Conservation (phyloP, 108 stramenopile species). For the Licmophora abbreviata region DNA sequence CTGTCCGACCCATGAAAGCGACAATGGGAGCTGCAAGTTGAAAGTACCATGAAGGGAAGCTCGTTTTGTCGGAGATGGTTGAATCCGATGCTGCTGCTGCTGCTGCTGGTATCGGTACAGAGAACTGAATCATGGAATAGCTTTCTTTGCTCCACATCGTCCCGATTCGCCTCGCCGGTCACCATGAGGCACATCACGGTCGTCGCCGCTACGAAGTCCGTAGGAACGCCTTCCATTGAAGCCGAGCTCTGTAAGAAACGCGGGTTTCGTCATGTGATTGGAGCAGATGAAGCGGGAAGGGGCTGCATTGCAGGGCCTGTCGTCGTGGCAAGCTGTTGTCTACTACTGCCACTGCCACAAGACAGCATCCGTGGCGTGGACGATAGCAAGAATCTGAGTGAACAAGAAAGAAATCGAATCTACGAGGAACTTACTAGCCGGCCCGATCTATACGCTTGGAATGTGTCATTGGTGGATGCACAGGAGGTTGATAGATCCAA, state of each 20-base stretch:
- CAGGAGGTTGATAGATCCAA: conserved; percentile 50
- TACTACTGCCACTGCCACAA: conserved; percentile 17
- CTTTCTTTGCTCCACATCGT: conserved; percentile 3
- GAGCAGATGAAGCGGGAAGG: conserved; percentile 73
- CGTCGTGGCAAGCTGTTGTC: conserved; percentile 57
- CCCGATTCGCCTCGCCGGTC: too few relatives aligned
- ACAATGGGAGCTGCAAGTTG: too few relatives aligned
- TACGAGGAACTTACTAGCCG: conserved; percentile 36
- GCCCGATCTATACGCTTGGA: conserved; percentile 35
- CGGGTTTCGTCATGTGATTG: conserved; percentile 43
- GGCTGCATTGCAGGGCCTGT: conserved; percentile 75
- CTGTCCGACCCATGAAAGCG: too few relatives aligned
- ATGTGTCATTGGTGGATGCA: conserved; percentile 28
- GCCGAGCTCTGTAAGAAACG: conserved; percentile 15
- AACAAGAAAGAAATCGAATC: conserved; percentile 32
- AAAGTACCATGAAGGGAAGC: too few relatives aligned
- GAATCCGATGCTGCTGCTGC: too few relatives aligned
- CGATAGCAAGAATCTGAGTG: conserved; percentile 53
- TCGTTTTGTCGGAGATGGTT: too few relatives aligned
- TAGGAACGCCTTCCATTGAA: conserved; percentile 6
- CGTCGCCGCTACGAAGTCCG: not conserved
- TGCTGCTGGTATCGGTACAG: too few relatives aligned
- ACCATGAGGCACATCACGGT: too few relatives aligned
- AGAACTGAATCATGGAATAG: not conserved
- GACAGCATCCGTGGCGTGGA: conserved; percentile 29